Conservation (phyloP, 805 yeast genomes). For the Schwanniomyces pseudopolymorphus region DNA sequence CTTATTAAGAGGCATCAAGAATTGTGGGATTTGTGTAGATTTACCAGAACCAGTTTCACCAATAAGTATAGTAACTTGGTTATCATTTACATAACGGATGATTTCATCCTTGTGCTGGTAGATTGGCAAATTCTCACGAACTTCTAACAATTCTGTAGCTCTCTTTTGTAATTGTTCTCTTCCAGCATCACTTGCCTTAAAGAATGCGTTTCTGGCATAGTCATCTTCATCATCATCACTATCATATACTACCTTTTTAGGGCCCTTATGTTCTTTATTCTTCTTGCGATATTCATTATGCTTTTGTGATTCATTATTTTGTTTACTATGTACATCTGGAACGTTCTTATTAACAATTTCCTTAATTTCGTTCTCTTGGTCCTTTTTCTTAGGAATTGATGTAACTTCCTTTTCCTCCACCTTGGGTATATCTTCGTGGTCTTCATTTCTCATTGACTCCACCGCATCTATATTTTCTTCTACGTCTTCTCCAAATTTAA, state of each 20-base stretch:
- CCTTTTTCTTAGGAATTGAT: background rate
- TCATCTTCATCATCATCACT: slow-evolving; percentile 32
- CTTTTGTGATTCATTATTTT: background rate
- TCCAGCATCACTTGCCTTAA: slow-evolving; percentile 2
- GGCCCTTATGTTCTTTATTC: slow-evolving; percentile 1
- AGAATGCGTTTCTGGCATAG: slow-evolving; percentile 6
- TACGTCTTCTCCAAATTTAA: slow-evolving; percentile 19
- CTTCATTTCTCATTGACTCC: slow-evolving; percentile 1
- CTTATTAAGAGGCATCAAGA: slow-evolving; percentile 55
- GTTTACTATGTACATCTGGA: background rate
- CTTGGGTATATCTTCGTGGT: background rate
- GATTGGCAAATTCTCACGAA: slow-evolving; percentile 69
- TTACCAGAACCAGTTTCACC: slow-evolving; percentile 99
- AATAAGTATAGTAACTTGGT: slow-evolving; percentile 75
- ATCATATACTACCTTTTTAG: slow-evolving; percentile 29
- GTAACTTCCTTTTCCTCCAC: background rate
- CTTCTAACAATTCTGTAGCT: slow-evolving; percentile 45
- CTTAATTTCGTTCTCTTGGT: background rate
- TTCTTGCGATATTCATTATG: background rate
- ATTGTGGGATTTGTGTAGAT: slow-evolving; percentile 95
- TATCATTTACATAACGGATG: slow-evolving; percentile 48
- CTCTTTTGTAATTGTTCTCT: slow-evolving; percentile 33
- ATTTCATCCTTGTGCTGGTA: slow-evolving; percentile 68
- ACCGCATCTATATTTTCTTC: background rate
- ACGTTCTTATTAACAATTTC: background rate